Evolutionary conservation across 2,329 filamentous ascomycete genomes (phyloP).

Genomic region (Diaporthe velutina): DNA sequence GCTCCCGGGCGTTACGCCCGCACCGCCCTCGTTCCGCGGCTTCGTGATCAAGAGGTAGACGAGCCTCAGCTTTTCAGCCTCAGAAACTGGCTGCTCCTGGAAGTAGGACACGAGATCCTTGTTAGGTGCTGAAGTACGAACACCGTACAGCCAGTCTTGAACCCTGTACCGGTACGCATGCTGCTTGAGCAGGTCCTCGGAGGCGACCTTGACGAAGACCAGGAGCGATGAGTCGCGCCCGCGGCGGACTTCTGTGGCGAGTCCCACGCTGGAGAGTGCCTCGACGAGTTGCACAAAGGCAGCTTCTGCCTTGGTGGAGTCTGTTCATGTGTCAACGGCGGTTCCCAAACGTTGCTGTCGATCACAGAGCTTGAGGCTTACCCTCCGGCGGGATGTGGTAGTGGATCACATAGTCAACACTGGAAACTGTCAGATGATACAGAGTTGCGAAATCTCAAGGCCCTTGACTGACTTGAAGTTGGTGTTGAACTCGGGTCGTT

Average conservation of each 20-base stretch:
- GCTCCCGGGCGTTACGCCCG: conserved; percentile 77
- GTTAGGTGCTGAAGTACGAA: conserved; percentile 81
- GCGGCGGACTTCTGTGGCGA: conserved; percentile 88
- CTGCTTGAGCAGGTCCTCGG: conserved; percentile 78
- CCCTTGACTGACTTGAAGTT: conserved; percentile 55
- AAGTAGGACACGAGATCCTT: conserved; percentile 78
- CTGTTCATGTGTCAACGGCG: conserved; percentile 55
- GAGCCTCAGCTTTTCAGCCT: conserved; percentile 88
- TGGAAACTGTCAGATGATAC: conserved; percentile 45
- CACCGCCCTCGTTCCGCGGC: conserved; percentile 80
- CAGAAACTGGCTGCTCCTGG: conserved; percentile 81
- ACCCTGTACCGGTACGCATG: conserved; percentile 90
- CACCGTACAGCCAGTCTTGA: conserved; percentile 93
- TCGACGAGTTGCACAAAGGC: conserved; percentile 84
- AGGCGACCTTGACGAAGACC: conserved; percentile 85
- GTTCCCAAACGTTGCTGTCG: background rate
- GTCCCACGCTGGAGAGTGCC: conserved; percentile 81
- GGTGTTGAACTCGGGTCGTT: conserved; percentile 44
- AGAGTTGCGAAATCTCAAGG: conserved; percentile 16
- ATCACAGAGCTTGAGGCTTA: conserved; percentile 51
- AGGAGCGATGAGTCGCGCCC: conserved; percentile 82
- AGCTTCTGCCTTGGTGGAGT: conserved; percentile 76
- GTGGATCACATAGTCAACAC: conserved; percentile 90
- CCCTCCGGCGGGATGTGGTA: conserved; percentile 80
- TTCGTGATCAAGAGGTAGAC: conserved; percentile 88